Percentiles rank a stretch among this genome's conserved stretches.
Conservation (phyloP, 257 asterid species). For the Salvia rosmarinus region DNA sequence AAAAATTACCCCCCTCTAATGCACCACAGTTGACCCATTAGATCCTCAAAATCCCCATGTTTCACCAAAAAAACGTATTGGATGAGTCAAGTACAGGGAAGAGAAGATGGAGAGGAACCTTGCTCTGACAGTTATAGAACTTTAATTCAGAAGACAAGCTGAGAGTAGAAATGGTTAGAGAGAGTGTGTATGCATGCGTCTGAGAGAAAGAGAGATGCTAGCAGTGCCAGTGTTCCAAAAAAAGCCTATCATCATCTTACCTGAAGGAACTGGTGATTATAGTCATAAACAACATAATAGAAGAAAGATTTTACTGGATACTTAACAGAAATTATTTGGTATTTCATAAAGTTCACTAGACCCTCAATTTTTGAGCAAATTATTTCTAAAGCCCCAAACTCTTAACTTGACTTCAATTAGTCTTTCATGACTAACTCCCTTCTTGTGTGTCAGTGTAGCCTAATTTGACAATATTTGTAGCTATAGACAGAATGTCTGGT, state of each 20-base stretch:
- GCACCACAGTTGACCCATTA: neutral
- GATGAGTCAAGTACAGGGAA: neutral
- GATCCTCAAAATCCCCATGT: slow-evolving; percentile 7
- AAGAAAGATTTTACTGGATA: neutral
- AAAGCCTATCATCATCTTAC: neutral
- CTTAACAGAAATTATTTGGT: neutral
- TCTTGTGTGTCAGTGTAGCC: neutral
- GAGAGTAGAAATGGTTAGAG: neutral
- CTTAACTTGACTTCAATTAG: neutral
- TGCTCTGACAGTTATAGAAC: neutral
- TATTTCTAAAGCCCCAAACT: neutral
- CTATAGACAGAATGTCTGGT: neutral
- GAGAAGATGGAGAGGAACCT: neutral
- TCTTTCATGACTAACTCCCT: neutral
- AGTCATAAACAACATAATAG: neutral
- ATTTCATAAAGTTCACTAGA: neutral
- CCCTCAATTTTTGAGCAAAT: neutral
- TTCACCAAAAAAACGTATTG: neutral
- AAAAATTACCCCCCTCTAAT: neutral
- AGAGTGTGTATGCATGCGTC: neutral
- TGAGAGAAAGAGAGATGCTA: neutral
- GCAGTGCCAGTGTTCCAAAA: neutral
- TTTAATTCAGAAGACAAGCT: slow-evolving; percentile 9
- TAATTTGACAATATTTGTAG: neutral
- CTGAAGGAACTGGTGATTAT: slow-evolving; percentile 14